Evolutionary conservation across 2,329 filamentous ascomycete genomes (phyloP), one percentile per base, ranked within the genome.

Genomic region (Coniosporium tulheliwenetii): DNA sequence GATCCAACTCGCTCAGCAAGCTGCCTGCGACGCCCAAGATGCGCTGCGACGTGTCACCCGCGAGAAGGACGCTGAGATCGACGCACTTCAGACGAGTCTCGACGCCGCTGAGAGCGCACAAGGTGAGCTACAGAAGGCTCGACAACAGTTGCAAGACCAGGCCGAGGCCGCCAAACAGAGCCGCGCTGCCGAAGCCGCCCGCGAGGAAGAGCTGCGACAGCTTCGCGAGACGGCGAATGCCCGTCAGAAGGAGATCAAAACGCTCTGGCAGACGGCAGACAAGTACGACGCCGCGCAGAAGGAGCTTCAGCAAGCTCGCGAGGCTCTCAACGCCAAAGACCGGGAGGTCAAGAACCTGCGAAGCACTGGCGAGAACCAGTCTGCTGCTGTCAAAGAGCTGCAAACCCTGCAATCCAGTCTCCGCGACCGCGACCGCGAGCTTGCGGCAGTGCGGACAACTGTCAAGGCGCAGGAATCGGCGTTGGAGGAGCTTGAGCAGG

Each of bases 1-100:
- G 19, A 7, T 7, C 7, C 19, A 26, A 26, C 19, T 26, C 30
- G 59, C 59, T 9, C 58, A 61, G 43, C 60, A 63, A 42, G 57
- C 59, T 41, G 58, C 58, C 26, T 49, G 54, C 15, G 59, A 61
- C 30, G 57, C 58, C 16, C 57, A 52, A 10, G 55, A 62, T 37
- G 57, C 57, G 41, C 52, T 61, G 19, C 19, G 19, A 26, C 19
- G 19, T 7, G 19, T 7, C 19, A 26, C 19, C 19, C 19, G 19
- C 19, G 19, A 26, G 41, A 62, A 61, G 43, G 52, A 58, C 14
- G 50, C 55, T n/a, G 58, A 62, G 36, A 50, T 62, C 12, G 52
- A 60, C 40, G 46, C 53, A 12, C 49, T 62, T 1, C 57, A 57
- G 37, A 51, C 55, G 1, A 49, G 57, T 29, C 50, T 62, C 7